phyloP scores from a whole-genome alignment of 2,329 filamentous ascomycete species.

The Arachnomyces sp. region DNA sequence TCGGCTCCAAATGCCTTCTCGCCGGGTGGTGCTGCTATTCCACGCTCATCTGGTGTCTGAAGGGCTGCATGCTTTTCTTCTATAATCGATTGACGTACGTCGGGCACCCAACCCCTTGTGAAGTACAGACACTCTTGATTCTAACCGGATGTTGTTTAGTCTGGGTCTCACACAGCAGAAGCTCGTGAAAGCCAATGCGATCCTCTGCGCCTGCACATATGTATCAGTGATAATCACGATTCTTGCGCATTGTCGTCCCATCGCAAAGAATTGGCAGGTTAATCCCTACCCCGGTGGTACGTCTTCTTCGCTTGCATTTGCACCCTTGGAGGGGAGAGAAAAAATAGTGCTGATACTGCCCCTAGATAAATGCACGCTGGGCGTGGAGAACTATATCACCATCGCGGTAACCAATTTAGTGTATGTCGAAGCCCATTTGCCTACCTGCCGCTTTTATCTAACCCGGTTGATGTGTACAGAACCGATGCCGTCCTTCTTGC shows the following conservation, averaged over 20 bases:
- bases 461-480: constrained; percentile 13
- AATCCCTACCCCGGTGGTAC: constrained; percentile 32
- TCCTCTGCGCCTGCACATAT: constrained; percentile 23
- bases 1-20: constrained; percentile 26
- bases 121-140: no score
- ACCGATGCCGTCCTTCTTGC: constrained; percentile 32
- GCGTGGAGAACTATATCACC: constrained; percentile 28
- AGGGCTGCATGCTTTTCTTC: constrained; percentile 36
- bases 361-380: constrained; percentile 26
- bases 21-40: constrained; percentile 36
- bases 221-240: constrained; percentile 25
- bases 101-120: no score
- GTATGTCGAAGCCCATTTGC: constrained; percentile 16
- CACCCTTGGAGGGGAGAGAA: no score
- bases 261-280: constrained; percentile 34
- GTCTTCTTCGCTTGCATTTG: constrained; percentile 1
- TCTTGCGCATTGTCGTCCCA: constrained; percentile 29
- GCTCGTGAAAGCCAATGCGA: constrained; percentile 27
- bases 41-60: constrained; percentile 35
- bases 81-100: constrained; percentile 35
- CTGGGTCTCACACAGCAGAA: constrained; percentile 31
- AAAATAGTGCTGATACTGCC: neutral
- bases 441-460: no score
- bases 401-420: constrained; percentile 30
- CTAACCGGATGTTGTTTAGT: constrained; percentile 12